phyloP scores from a whole-genome alignment of 2,329 filamentous ascomycete species.

The Ascocoryne sarcoides region DNA sequence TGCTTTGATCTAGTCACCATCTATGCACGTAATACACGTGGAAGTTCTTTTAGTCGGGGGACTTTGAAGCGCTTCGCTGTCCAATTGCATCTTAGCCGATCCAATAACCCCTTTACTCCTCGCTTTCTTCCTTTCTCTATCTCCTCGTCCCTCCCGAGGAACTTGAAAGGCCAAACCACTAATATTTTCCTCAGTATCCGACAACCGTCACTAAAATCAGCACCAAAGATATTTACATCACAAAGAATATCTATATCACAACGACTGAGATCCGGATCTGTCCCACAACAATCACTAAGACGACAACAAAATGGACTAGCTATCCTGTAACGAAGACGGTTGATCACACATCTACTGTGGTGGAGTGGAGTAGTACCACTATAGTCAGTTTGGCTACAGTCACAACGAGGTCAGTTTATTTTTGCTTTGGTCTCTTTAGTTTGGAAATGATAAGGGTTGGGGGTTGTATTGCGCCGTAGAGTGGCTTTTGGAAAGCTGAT shows the following conservation, averaged over 20 bases:
- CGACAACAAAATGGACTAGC: not conserved
- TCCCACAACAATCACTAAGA: not conserved
- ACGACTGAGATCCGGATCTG: not conserved
- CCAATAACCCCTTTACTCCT: not conserved
- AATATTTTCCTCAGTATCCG: not conserved
- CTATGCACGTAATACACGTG: too few relatives aligned
- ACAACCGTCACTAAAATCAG: not conserved
- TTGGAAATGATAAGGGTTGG: too few relatives aligned
- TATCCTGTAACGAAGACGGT: not conserved
- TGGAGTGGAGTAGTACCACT: not conserved
- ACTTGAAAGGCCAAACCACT: not conserved
- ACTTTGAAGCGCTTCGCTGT: too few relatives aligned
- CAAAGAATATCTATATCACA: not conserved
- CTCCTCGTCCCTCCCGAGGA: too few relatives aligned
- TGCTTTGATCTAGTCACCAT: too few relatives aligned
- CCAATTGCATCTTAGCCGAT: too few relatives aligned
- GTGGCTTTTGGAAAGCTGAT: too few relatives aligned
- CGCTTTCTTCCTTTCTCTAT: not conserved
- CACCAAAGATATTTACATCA: not conserved
- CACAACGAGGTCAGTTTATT: not conserved
- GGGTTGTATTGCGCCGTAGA: too few relatives aligned
- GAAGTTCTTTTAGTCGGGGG: too few relatives aligned
- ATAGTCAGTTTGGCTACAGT: not conserved
- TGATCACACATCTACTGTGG: slow-evolving; percentile 1
- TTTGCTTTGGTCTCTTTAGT: too few relatives aligned